phyloP scores from a whole-genome alignment of 2,329 filamentous ascomycete species.

The Aspergillus ochraceus region DNA sequence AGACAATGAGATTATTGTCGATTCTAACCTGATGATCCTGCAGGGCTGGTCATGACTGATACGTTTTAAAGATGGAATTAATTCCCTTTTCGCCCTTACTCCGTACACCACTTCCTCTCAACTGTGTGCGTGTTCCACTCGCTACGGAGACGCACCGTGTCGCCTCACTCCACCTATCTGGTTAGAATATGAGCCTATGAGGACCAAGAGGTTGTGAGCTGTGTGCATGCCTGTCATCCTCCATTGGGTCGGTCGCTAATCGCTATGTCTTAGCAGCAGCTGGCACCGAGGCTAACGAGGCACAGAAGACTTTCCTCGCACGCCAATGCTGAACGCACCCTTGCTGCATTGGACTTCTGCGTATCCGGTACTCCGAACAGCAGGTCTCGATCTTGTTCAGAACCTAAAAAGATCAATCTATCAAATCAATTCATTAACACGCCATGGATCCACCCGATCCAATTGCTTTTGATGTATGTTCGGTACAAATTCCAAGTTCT shows the following conservation, averaged over 20 bases:
- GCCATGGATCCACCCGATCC: too few relatives aligned
- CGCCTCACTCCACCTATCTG: conserved; percentile 11
- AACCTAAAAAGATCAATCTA: not conserved
- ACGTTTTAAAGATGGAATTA: too few relatives aligned
- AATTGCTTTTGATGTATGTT: not conserved
- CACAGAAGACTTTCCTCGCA: not conserved
- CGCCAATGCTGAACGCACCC: not conserved
- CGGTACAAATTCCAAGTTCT: too few relatives aligned
- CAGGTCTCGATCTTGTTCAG: not conserved
- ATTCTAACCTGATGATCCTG: not conserved
- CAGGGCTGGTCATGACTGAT: too few relatives aligned
- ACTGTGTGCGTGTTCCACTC: conserved; percentile 8
- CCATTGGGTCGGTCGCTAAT: not conserved
- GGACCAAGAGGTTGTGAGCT: not conserved
- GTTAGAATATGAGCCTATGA: not conserved
- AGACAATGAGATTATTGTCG: not conserved
- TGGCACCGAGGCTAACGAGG: not conserved
- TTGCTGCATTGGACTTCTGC: not conserved
- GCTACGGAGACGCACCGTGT: conserved; percentile 11
- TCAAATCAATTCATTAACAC: not conserved
- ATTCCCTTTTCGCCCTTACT: not conserved
- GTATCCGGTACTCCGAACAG: not conserved
- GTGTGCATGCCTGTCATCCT: not conserved
- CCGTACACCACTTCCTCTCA: too few relatives aligned
- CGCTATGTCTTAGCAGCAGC: not conserved